These are phyloP conservation scores for Clarireedia monteithiana DNA, from an alignment of 2,329 filamentous ascomycete genomes.

Conservation along the genomic window DNA sequence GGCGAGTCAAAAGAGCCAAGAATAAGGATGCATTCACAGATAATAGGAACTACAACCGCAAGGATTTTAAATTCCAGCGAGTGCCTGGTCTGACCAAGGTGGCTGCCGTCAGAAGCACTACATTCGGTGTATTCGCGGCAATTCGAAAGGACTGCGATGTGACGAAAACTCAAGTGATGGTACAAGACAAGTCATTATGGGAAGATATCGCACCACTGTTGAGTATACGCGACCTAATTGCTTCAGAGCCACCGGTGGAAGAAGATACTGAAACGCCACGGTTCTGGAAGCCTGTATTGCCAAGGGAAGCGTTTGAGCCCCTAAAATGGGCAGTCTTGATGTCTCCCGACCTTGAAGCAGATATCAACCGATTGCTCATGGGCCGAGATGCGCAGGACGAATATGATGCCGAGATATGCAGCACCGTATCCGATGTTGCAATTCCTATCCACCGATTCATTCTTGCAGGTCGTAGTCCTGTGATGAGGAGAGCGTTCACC, in stretches of 20 bases:
- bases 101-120: constrained; percentile 75
- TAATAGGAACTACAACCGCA: constrained; percentile 53
- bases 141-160: constrained; percentile 79
- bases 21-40: constrained; percentile 56
- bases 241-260: constrained; percentile 33
- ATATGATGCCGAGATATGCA: constrained; percentile 35
- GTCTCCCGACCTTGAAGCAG: constrained; percentile 58
- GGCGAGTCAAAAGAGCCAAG: constrained; percentile 73
- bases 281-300: constrained; percentile 34
- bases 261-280: constrained; percentile 34
- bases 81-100: constrained; percentile 84
- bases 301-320: constrained; percentile 46
- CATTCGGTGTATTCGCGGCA: constrained; percentile 83
- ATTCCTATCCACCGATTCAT: constrained; percentile 83
- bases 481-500: constrained; percentile 55
- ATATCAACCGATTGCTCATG: constrained; percentile 45
- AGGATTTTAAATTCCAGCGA: constrained; percentile 93
- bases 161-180: constrained; percentile 60
- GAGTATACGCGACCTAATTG: constrained; percentile 54
- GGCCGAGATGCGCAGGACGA: constrained; percentile 32
- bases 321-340: constrained; percentile 48
- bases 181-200: constrained; percentile 64
- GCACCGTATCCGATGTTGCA: constrained; percentile 58
- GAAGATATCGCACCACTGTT: constrained; percentile 64
- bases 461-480: constrained; percentile 62